A percentile compares a stretch with the other conserved stretches of the same genome.
Evolutionary conservation across 345 rosid genomes (phyloP).

Genomic region (Salix koriyanagi): DNA sequence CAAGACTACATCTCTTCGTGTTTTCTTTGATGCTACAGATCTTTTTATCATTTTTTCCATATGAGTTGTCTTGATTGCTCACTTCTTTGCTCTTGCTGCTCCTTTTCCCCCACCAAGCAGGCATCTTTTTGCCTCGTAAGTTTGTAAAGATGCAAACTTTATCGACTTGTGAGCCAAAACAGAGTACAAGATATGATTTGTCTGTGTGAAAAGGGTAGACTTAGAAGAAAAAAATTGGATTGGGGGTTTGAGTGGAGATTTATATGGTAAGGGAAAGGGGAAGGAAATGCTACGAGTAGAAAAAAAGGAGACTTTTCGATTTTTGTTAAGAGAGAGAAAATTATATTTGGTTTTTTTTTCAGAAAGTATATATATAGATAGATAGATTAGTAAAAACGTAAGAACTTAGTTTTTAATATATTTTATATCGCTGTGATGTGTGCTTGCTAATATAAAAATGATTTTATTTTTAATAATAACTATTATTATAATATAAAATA

Average conservation of each 20-base stretch:
- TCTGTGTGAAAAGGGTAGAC: constrained; percentile 6
- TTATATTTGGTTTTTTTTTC: background rate
- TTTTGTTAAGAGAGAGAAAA: background rate
- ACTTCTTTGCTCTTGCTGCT: constrained; percentile 56
- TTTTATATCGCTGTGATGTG: too few species aligned
- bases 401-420: too few species aligned
- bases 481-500: too few species aligned
- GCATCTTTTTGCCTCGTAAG: constrained; percentile 38
- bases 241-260: background rate
- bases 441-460: too few species aligned
- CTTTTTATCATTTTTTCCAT: constrained; percentile 12
- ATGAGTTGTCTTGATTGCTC: constrained; percentile 14
- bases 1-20: constrained; percentile 35
- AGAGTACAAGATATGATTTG: background rate
- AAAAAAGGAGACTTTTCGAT: background rate
- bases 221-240: background rate
- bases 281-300: constrained; percentile 16
- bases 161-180: background rate
- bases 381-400: too few species aligned
- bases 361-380: too few species aligned
- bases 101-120: constrained; percentile 75
- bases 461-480: too few species aligned
- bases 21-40: constrained; percentile 16
- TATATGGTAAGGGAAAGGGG: constrained; percentile 12
- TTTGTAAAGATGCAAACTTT: background rate